Percentiles rank a stretch among this genome's conserved stretches.
These are phyloP conservation scores for Limtongia smithiae DNA, from an alignment of 805 yeast species.

Conservation along the genomic window DNA sequence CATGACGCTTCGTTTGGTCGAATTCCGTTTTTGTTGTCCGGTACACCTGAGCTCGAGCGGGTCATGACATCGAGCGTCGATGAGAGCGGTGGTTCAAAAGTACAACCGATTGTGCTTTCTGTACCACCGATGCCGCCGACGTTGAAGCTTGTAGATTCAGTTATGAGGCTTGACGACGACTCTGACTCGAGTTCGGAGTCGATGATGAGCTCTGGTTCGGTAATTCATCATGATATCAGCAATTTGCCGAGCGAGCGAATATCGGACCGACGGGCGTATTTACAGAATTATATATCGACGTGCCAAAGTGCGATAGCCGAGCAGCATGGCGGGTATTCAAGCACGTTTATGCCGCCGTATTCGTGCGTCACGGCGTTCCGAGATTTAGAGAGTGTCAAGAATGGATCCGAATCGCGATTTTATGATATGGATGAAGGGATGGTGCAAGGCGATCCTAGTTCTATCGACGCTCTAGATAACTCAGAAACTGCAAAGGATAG, in stretches of 20 bases:
- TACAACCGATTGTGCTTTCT: constrained; percentile 33
- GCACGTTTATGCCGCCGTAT: constrained; percentile 18
- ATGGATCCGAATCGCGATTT: constrained; percentile 10
- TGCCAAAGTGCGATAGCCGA: constrained; percentile 9
- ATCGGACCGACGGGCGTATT: neutral
- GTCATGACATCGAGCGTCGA: constrained; percentile 30
- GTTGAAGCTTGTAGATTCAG: neutral
- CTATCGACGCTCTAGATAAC: constrained; percentile 21
- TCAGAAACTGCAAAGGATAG: constrained; percentile 52
- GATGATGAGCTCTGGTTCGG: constrained; percentile 10
- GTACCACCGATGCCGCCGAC: constrained; percentile 21
- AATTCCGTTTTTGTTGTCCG: constrained; percentile 66
- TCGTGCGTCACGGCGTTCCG: constrained; percentile 22
- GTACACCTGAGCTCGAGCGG: constrained; percentile 9
- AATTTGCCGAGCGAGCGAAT: neutral
- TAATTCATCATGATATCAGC: constrained; percentile 13
- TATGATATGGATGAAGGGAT: constrained; percentile 11
- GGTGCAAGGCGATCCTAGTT: constrained; percentile 3
- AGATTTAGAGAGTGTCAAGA: constrained; percentile 11
- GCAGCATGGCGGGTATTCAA: neutral
- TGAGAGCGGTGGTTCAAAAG: constrained; percentile 42
- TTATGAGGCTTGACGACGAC: neutral
- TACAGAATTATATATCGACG: constrained; percentile 4
- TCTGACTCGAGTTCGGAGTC: constrained; percentile 7
- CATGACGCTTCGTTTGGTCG: constrained; percentile 87